A percentile compares a stretch with the other conserved stretches of the same genome.
Evolutionary conservation across 1,284 basidiomycete genomes (phyloP).

Genomic region (Ustilago tritici): DNA sequence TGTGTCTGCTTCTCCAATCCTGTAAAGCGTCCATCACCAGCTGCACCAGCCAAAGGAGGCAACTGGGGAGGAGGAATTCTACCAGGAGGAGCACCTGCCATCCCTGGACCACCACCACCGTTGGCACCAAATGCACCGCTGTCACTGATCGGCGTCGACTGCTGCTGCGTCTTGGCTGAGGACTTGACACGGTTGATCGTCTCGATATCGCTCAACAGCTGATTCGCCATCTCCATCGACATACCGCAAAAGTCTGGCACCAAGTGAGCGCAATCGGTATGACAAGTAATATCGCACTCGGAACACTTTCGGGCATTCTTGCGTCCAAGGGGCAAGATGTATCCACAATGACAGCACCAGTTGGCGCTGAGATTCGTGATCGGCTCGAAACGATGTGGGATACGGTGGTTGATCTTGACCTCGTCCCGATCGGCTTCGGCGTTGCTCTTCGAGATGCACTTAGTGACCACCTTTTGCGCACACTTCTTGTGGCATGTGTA

Average conservation of each 20-base stretch:
- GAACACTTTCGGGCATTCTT: constrained; percentile 96
- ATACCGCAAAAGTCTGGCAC: constrained; percentile 99
- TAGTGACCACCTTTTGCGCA: constrained; percentile 98
- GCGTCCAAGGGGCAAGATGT: constrained; percentile 92
- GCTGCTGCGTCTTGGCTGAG: constrained; percentile 50
- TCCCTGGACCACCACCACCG: constrained; percentile 21
- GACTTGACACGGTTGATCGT: constrained; percentile 74
- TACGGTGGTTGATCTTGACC: constrained; percentile 99
- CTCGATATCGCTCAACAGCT: constrained; percentile 87
- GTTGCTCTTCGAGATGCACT: constrained; percentile 97
- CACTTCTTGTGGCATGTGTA: constrained; percentile 99
- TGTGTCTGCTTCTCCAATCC: constrained; percentile 61
- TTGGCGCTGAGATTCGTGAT: constrained; percentile 97
- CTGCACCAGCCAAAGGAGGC: constrained; percentile 18
- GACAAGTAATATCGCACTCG: constrained; percentile 95
- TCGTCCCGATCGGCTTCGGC: constrained; percentile 90
- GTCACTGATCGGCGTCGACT: constrained; percentile 12
- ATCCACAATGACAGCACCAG: constrained; percentile 99
- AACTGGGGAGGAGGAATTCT: constrained; percentile 34
- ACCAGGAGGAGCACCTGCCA: constrained; percentile 35
- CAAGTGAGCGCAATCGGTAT: constrained; percentile 96
- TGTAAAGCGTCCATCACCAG: constrained; percentile 32
- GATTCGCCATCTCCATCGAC: constrained; percentile 99
- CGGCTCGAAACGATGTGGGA: constrained; percentile 97
- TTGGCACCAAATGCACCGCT: constrained; percentile 15